These are phyloP conservation scores for Aspergillus pseudoviridinutans DNA, from an alignment of 2,329 filamentous ascomycete genomes.

Conservation along the genomic window DNA sequence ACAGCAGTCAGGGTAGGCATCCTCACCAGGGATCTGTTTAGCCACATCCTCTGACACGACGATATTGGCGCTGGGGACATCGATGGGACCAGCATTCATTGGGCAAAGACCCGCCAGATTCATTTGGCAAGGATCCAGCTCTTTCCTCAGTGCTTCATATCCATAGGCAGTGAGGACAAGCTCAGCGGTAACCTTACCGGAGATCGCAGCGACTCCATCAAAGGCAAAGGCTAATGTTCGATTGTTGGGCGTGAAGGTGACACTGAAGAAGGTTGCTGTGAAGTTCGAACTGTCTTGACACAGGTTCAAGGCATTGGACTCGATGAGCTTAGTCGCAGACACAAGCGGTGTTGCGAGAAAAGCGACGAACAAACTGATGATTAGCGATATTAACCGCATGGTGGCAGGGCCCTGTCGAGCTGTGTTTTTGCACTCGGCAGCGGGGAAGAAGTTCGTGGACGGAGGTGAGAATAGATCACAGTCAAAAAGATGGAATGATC, in stretches of 20 bases:
- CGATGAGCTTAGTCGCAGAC: conserved; percentile 64
- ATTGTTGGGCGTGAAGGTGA: conserved; percentile 62
- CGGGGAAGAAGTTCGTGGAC: conserved; percentile 7
- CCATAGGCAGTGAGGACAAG: conserved; percentile 78
- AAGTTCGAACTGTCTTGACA: conserved; percentile 82
- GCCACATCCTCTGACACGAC: conserved; percentile 56
- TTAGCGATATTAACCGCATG: conserved; percentile 33
- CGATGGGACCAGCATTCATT: conserved; percentile 80
- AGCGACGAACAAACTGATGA: conserved; percentile 37
- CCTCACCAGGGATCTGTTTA: conserved; percentile 62
- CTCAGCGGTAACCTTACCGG: conserved; percentile 76
- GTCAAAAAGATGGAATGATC: conserved; percentile 3
- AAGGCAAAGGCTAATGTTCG: conserved; percentile 68
- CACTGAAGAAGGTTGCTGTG: conserved; percentile 81
- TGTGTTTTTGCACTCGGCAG: conserved; percentile 1
- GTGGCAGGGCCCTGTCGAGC: conserved; percentile 13
- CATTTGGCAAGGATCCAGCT: conserved; percentile 71
- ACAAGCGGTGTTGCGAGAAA: conserved; percentile 46
- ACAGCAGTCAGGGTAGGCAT: neutral
- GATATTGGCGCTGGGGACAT: conserved; percentile 66
- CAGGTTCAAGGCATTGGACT: conserved; percentile 76
- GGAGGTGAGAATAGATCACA: neutral
- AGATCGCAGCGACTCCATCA: conserved; percentile 75
- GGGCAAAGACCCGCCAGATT: conserved; percentile 75
- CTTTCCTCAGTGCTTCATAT: conserved; percentile 63